A percentile compares a stretch with the other conserved stretches of the same genome.
Conservation (phyloP, 345 rosid genomes). For the Citrus inodora region DNA sequence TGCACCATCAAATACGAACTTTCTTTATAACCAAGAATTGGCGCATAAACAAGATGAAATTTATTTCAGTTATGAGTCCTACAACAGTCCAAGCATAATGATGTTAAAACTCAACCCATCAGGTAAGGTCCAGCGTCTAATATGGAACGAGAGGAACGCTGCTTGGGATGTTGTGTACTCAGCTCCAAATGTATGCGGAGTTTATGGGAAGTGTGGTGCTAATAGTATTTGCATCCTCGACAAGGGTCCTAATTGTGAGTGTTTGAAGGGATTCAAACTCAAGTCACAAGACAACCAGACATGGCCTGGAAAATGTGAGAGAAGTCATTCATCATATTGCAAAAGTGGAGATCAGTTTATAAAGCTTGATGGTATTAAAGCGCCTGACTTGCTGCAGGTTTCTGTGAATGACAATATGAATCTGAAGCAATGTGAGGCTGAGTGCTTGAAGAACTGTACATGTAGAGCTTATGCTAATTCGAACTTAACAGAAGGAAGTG, state of each 20-base stretch:
- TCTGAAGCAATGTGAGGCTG: conserved; percentile 18
- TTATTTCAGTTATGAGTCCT: conserved; percentile 15
- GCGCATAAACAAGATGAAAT: background rate
- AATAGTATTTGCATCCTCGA: conserved; percentile 3
- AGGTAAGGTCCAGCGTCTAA: background rate
- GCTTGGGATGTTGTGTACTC: conserved; percentile 15
- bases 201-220: conserved; percentile 20
- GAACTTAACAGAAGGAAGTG: conserved; percentile 8
- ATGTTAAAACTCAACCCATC: background rate
- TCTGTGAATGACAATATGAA: conserved; percentile 12
- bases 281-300: conserved; percentile 14
- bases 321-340: background rate
- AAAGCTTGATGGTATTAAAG: conserved; percentile 5
- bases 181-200: conserved; percentile 26
- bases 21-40: conserved; percentile 11
- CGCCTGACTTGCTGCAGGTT: background rate
- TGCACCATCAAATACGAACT: background rate
- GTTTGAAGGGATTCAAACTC: conserved; percentile 29
- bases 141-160: conserved; percentile 7
- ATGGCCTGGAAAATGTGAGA: background rate
- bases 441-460: conserved; percentile 26
- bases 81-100: background rate
- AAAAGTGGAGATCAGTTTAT: background rate
- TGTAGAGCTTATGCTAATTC: conserved; percentile 27
- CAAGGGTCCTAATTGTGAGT: conserved; percentile 25